Evolutionary conservation across 1,284 basidiomycete species (phyloP).

Genomic region (Malassezia psittaci): DNA sequence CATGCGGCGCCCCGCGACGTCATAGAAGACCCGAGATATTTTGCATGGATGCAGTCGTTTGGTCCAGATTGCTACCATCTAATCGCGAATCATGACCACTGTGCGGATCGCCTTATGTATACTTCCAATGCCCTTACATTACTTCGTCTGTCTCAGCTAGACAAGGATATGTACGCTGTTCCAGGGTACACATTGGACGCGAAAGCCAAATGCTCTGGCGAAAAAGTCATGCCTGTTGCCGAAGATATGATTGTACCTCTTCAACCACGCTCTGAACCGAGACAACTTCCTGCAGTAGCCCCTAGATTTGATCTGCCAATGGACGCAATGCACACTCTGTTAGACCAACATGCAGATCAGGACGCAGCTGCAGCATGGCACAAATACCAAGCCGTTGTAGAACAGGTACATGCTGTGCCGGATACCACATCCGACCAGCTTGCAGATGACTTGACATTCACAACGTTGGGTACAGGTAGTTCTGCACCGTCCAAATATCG

Average conservation of each 20-base stretch:
- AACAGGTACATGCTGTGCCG: constrained; percentile 15
- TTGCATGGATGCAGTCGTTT: constrained; percentile 62
- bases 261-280: constrained; percentile 23
- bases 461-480: constrained; percentile 79
- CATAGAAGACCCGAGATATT: constrained; percentile 61
- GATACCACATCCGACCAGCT: neutral
- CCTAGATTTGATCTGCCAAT: constrained; percentile 42
- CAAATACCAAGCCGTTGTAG: constrained; percentile 23
- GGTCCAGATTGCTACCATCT: constrained; percentile 53
- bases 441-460: constrained; percentile 55
- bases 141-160: constrained; percentile 62
- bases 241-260: constrained; percentile 19
- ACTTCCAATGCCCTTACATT: constrained; percentile 64
- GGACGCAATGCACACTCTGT: constrained; percentile 18
- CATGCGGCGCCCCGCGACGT: constrained; percentile 30
- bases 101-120: constrained; percentile 63
- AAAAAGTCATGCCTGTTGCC: neutral
- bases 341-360: constrained; percentile 8
- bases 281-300: constrained; percentile 16
- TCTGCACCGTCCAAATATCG: constrained; percentile 59
- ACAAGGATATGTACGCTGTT: constrained; percentile 63
- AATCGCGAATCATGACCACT: constrained; percentile 55
- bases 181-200: constrained; percentile 53
- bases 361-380: constrained; percentile 17
- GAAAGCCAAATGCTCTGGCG: neutral